Conservation (phyloP, 1,139 yeast genomes). For the Suhomyces chickasaworum region DNA sequence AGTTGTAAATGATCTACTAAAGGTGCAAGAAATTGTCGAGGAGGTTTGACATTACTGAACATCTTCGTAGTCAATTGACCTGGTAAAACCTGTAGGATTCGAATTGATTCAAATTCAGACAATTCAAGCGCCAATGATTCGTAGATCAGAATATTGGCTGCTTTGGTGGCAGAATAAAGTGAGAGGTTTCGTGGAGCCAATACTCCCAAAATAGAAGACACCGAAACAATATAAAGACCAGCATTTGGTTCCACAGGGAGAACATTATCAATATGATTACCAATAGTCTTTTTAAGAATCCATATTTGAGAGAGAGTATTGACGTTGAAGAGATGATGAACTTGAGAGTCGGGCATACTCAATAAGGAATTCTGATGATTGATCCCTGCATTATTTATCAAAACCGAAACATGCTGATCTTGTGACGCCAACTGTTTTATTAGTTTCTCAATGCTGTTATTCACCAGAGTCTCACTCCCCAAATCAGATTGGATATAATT, state of each 20-base stretch:
- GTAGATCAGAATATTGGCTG: conserved; percentile 59
- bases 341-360: conserved; percentile 33
- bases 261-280: conserved; percentile 18
- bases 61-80: conserved; percentile 68
- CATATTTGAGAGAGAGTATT: conserved; percentile 61
- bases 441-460: conserved; percentile 22
- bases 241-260: conserved; percentile 18
- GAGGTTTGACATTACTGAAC: conserved; percentile 63
- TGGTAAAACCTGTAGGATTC: conserved; percentile 57
- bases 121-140: conserved; percentile 60
- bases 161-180: conserved; percentile 66
- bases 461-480: conserved; percentile 35
- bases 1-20: conserved; percentile 46
- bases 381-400: conserved; percentile 78
- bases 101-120: conserved; percentile 26
- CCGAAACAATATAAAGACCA: conserved; percentile 55
- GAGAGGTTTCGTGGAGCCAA: conserved; percentile 71
- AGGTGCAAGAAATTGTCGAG: conserved; percentile 67
- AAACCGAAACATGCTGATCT: conserved; percentile 46
- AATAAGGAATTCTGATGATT: conserved; percentile 51
- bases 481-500: conserved; percentile 53
- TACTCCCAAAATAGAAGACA: conserved; percentile 71
- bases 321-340: conserved; percentile 47
- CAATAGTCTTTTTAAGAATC: conserved; percentile 47
- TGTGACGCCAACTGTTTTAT: conserved; percentile 30